These are phyloP conservation scores for Xerocomellus amylosporus DNA, from an alignment of 768 basidiomycete genomes.

Conservation along the genomic window DNA sequence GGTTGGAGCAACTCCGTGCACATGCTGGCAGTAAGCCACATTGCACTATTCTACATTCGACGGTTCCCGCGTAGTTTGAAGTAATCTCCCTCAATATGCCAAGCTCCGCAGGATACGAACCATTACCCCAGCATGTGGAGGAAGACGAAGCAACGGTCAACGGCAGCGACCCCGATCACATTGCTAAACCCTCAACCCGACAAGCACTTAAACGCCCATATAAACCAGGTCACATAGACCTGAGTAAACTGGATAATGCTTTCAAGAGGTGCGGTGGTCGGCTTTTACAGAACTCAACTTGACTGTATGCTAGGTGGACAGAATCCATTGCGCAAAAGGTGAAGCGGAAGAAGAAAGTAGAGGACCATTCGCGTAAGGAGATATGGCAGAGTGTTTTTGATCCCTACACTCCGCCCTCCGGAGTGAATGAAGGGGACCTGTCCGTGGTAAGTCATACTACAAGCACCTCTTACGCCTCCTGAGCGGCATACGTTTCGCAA, in stretches of 20 bases:
- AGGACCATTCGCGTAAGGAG: constrained; percentile 61
- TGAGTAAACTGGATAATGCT: constrained; percentile 75
- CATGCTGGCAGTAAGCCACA: constrained; percentile 19
- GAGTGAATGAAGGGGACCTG: constrained; percentile 27
- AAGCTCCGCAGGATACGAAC: constrained; percentile 46
- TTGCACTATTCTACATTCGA: constrained; percentile 11
- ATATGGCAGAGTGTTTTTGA: constrained; percentile 84
- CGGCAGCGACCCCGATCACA: constrained; percentile 28
- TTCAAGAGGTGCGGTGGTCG: constrained; percentile 62
- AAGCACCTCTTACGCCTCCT: not conserved
- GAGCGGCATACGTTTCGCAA: constrained; percentile 6
- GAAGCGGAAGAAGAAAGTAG: constrained; percentile 71
- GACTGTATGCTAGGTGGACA: constrained; percentile 59
- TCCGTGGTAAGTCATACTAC: constrained; percentile 15
- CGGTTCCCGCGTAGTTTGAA: not conserved
- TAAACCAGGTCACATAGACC: constrained; percentile 68
- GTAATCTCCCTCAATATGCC: constrained; percentile 34
- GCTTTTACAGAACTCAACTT: not conserved
- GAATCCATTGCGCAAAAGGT: constrained; percentile 84
- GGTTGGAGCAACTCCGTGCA: not conserved
- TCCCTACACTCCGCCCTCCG: constrained; percentile 45
- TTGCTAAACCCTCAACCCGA: constrained; percentile 26
- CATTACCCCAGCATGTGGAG: constrained; percentile 41
- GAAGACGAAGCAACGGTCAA: constrained; percentile 40
- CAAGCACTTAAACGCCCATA: constrained; percentile 32